phyloP scores from a whole-genome alignment of 306 rosid genomes.

The Lotus japonicus region DNA sequence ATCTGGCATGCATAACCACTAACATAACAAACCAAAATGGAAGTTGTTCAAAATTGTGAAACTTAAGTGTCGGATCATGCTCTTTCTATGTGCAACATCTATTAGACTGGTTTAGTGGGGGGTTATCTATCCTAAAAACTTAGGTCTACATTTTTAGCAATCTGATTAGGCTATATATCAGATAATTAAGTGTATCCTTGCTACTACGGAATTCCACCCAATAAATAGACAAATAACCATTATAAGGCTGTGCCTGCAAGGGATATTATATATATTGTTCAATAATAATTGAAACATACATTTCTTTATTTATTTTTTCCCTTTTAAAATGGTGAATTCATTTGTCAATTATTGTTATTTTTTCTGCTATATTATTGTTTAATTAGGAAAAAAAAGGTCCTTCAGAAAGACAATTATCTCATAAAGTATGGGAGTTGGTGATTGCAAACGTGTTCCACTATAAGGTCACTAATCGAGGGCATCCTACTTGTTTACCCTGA shows the following conservation, averaged over 20 bases:
- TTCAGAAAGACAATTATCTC: conserved; percentile 7
- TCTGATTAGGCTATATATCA: neutral
- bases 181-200: conserved; percentile 10
- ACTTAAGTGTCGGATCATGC: conserved; percentile 11
- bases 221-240: conserved; percentile 6
- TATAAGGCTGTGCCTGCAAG: neutral
- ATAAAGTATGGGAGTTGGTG: conserved; percentile 13
- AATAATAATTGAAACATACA: no score
- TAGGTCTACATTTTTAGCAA: neutral
- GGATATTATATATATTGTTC: no score
- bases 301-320: no score
- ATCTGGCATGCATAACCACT: neutral
- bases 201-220: neutral
- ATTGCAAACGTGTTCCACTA: conserved; percentile 67
- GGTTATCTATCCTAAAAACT: neutral
- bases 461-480: conserved; percentile 25
- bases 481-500: neutral
- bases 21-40: conserved; percentile 4
- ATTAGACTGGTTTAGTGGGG: conserved; percentile 8
- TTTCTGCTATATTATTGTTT: no score
- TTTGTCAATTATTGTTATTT: no score
- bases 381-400: no score
- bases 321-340: no score
- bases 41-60: conserved; percentile 8
- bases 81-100: conserved; percentile 3